These are phyloP conservation scores for Aspergillus intermedius DNA, from an alignment of 2,329 filamentous ascomycete genomes.

Conservation along the genomic window DNA sequence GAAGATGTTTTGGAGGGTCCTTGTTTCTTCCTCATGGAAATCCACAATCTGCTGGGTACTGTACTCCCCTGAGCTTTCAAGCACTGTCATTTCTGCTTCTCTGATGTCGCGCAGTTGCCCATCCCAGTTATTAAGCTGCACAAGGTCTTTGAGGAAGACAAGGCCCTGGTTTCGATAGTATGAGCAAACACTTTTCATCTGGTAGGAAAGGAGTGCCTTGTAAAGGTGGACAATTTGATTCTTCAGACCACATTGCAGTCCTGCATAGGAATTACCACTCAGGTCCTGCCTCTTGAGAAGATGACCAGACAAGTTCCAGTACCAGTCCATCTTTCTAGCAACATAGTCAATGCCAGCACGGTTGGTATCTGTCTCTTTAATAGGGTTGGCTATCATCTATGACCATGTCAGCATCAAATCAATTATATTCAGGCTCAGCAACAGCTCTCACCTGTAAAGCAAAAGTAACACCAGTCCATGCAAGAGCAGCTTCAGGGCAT, in stretches of 20 bases:
- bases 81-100: neutral
- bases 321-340: slow-evolving; percentile 32
- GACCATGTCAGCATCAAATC: neutral
- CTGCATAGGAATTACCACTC: neutral
- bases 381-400: neutral
- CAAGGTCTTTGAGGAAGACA: neutral
- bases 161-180: neutral
- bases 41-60: neutral
- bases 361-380: neutral
- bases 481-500: no score
- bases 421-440: neutral
- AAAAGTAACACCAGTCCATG: slow-evolving; percentile 22
- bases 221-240: neutral
- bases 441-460: slow-evolving; percentile 24
- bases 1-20: no score
- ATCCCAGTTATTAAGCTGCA: neutral
- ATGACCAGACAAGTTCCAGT: slow-evolving; percentile 25
- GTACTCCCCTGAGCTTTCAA: neutral
- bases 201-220: neutral
- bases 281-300: slow-evolving; percentile 18
- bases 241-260: neutral
- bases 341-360: slow-evolving; percentile 32
- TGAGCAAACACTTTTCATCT: neutral
- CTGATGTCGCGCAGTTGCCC: neutral
- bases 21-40: neutral